Evolutionary conservation across 192 early-diverging fungal genomes (phyloP).

Genomic region (Podila epigama): DNA sequence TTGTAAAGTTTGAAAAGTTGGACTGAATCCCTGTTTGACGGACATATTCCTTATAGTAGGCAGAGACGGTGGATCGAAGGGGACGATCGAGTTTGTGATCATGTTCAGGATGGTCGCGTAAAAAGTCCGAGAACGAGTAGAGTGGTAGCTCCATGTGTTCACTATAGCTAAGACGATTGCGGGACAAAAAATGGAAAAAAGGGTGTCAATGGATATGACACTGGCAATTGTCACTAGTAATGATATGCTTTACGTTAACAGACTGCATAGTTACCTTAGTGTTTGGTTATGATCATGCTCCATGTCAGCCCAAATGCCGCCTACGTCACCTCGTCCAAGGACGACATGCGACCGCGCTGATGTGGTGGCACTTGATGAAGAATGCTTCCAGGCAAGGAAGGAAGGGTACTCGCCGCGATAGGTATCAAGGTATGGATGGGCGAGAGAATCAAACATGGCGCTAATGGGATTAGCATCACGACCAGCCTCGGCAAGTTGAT

Average conservation of each 20-base stretch:
- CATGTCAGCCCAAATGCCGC: conserved; percentile 47
- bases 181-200: background rate
- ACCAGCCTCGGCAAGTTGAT: conserved; percentile 44
- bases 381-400: conserved; percentile 28
- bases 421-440: conserved; percentile 39
- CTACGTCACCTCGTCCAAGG: conserved; percentile 32
- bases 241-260: background rate
- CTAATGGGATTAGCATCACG: conserved; percentile 45
- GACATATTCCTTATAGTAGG: conserved; percentile 39
- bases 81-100: conserved; percentile 25
- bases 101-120: conserved; percentile 24
- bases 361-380: background rate
- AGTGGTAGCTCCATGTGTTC: conserved; percentile 47
- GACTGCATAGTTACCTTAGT: conserved; percentile 29
- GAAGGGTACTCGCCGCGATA: conserved; percentile 46
- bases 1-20: conserved; percentile 34
- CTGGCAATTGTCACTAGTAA: background rate
- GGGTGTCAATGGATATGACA: background rate
- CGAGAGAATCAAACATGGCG: conserved; percentile 47
- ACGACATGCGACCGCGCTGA: conserved; percentile 25
- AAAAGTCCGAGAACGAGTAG: conserved; percentile 34
- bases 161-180: conserved; percentile 13
- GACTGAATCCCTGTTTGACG: conserved; percentile 20
- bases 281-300: conserved; percentile 38
- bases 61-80: conserved; percentile 34